Evolutionary conservation across 176 grass and related monocot species (phyloP).

Genomic region (Carex parvula): DNA sequence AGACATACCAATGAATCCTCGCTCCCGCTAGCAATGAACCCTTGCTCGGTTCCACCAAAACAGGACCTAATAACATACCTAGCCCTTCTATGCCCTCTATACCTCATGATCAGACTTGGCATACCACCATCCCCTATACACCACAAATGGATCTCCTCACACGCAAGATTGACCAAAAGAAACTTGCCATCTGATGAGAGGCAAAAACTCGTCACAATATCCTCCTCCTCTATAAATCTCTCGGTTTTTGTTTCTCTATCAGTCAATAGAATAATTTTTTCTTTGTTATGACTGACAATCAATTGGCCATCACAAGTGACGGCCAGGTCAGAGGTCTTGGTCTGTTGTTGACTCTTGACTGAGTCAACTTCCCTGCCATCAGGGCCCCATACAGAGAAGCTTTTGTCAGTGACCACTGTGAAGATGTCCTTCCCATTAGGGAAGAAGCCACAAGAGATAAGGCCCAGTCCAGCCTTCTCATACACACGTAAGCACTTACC

Average conservation of each 20-base stretch:
- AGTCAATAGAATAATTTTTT: constrained; percentile 50
- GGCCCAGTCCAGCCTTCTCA: constrained; percentile 44
- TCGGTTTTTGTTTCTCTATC: constrained; percentile 63
- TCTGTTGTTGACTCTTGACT: constrained; percentile 49
- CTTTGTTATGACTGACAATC: constrained; percentile 58
- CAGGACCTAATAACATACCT: constrained; percentile 89
- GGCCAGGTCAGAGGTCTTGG: constrained; percentile 53
- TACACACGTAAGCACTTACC: constrained; percentile 76
- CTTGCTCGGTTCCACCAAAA: constrained; percentile 82
- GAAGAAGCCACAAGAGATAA: constrained; percentile 71
- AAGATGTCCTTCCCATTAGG: constrained; percentile 62
- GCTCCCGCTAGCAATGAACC: constrained; percentile 89
- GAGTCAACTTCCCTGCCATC: constrained; percentile 58
- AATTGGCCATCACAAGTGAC: constrained; percentile 55
- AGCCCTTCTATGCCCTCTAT: constrained; percentile 66
- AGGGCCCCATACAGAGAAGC: constrained; percentile 53
- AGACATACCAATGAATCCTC: constrained; percentile 80
- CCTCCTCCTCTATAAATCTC: constrained; percentile 60
- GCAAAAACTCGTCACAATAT: constrained; percentile 67
- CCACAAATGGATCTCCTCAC: constrained; percentile 86
- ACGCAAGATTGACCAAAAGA: constrained; percentile 69
- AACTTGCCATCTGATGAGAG: constrained; percentile 78
- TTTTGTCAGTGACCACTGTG: constrained; percentile 39
- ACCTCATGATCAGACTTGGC: constrained; percentile 54
- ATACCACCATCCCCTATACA: constrained; percentile 44